phyloP scores from a whole-genome alignment of 2,329 filamentous ascomycete genomes.

The Aphanocladium album region DNA sequence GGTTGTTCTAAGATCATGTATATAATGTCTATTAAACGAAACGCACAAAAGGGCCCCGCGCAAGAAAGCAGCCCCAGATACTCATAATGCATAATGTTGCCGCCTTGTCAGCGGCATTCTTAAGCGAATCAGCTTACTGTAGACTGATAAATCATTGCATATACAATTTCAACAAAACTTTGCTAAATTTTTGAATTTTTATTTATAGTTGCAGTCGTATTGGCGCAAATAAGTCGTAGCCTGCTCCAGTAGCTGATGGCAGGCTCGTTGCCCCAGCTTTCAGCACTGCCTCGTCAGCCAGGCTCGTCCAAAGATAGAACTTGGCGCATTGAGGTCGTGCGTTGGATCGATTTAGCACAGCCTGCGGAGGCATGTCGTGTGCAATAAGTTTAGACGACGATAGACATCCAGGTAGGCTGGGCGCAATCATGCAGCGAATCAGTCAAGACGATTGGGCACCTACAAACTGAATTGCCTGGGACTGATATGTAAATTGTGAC shows the following conservation, averaged over 20 bases:
- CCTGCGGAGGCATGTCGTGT: background rate
- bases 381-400: background rate
- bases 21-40: background rate
- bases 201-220: background rate
- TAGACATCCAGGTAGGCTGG: too few species aligned
- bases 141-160: background rate
- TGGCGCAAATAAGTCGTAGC: background rate
- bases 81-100: background rate
- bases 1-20: background rate
- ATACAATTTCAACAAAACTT: background rate
- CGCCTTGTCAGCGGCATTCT: background rate
- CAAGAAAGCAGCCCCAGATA: background rate
- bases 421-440: too few species aligned
- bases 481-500: too few species aligned
- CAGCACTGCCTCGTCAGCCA: conserved; percentile 1
- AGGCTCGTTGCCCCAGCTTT: background rate
- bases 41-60: background rate
- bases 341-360: background rate
- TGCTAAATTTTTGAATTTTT: background rate
- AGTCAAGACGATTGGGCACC: too few species aligned
- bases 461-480: too few species aligned
- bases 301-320: conserved; percentile 10
- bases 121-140: background rate
- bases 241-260: background rate
- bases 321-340: background rate